Base-by-base conservation (phyloP, 1,139 yeast genomes). In the Kodamaea alishanica region DNA sequence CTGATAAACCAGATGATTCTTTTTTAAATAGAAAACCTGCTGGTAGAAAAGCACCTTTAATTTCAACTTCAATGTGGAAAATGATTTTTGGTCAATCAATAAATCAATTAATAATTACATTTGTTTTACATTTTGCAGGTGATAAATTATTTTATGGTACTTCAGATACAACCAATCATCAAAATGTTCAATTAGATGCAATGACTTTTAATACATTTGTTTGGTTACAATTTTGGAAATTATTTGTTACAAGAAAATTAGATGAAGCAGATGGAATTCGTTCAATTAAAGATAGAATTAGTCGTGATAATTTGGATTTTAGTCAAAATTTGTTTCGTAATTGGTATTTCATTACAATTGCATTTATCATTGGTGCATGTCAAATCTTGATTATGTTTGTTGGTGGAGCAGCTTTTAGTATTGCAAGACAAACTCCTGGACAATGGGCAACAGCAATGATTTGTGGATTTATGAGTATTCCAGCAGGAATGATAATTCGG, bases 181-280 rank as follows among this genome's bases (percentile, higher is more conserved):
- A 81, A 46, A 61, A 68, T 41, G 73, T 75, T 45, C 82, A 83
- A 62, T 61, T 90, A 32, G 77, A 80, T 50, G 89, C 97, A 3
- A 72, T 90, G 77, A 90, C 95, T 1, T 92, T 92, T 70, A 92
- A 94, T 61, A 76, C 97, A 0, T 92, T 92, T 73, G 98, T 92
- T 38, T 92, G 98, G 98, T 72, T 92, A 63, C 99, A 92, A 66
- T 84, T 90, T 58, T 92, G 94, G 79, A 89, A 92, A 55, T 75
- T 92, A 65, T 79, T 92, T 55, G 95, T 89, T 31, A 83, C 96
- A 6, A 79, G 99, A 56, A 86, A 95, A 50, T 70, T 92, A 42
- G 97, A 92, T 61, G 97, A 92, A 67, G 88, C 83, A 38, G 88
- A 82, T 52, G 88, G 84, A 28, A 67, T 83, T 26, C 65, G 68